phyloP scores from a whole-genome alignment of 148 eudicot species.

The Vaccinium macrocarpon region DNA sequence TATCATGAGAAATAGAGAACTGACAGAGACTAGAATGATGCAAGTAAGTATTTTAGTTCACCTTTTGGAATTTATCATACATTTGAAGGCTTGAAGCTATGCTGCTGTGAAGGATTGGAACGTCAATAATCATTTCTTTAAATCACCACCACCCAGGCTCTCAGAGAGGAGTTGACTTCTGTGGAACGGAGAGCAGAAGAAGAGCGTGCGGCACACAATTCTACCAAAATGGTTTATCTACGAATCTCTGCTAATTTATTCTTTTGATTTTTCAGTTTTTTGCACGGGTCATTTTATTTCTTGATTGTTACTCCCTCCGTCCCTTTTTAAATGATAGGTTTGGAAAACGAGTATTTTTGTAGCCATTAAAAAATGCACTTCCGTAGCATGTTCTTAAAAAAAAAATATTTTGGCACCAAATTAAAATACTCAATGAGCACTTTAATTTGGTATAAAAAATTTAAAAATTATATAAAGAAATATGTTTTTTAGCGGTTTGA shows the following conservation, averaged over 20 bases:
- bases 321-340: no score
- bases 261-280: neutral
- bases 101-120: neutral
- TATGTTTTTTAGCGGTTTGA: no score
- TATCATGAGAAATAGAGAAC: slow-evolving; percentile 89
- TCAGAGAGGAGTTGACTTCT: slow-evolving; percentile 86
- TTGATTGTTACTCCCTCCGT: neutral
- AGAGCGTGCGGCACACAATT: slow-evolving; percentile 91
- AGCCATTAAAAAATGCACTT: no score
- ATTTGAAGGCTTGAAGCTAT: neutral
- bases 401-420: no score
- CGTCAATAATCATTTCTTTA: neutral
- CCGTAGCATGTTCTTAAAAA: no score
- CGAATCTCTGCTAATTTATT: neutral
- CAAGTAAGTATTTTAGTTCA: slow-evolving; percentile 58
- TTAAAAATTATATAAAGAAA: no score
- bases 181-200: slow-evolving; percentile 94
- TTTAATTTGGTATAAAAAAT: no score
- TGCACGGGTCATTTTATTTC: neutral
- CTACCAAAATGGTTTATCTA: slow-evolving; percentile 71
- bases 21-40: slow-evolving; percentile 97
- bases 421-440: no score
- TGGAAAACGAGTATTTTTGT: no score
- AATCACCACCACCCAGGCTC: slow-evolving; percentile 44
- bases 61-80: neutral